phyloP scores from a whole-genome alignment of 345 rosid genomes.

The Brassica cretica region DNA sequence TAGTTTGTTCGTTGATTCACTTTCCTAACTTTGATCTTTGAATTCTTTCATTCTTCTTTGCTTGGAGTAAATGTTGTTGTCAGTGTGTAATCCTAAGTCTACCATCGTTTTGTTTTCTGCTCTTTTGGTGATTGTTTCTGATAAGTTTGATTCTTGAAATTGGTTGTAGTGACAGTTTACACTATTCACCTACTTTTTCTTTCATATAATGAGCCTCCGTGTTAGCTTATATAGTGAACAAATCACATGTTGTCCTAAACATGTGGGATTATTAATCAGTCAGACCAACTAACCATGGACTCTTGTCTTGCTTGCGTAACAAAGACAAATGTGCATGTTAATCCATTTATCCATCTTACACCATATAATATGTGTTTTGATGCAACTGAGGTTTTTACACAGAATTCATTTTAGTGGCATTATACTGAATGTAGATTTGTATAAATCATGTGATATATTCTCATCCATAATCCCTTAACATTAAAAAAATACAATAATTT shows the following conservation, averaged over 20 bases:
- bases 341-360: neutral
- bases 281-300: neutral
- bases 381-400: neutral
- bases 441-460: neutral
- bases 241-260: slow-evolving; percentile 22
- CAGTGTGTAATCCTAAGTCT: neutral
- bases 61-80: slow-evolving; percentile 21
- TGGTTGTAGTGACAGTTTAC: neutral
- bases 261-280: neutral
- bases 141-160: neutral
- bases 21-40: slow-evolving; percentile 5
- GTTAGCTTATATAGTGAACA: slow-evolving; percentile 8
- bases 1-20: slow-evolving; percentile 21
- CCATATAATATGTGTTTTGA: neutral
- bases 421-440: neutral
- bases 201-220: slow-evolving; percentile 24
- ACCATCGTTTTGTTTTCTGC: neutral
- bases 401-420: neutral
- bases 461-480: neutral
- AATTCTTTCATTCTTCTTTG: slow-evolving; percentile 17
- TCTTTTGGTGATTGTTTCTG: neutral
- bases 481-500: neutral
- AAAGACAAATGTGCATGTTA: neutral
- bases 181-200: slow-evolving; percentile 14
- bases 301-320: neutral